Conservation (phyloP, 1,284 basidiomycete genomes). For the Uromyces viciae-fabae region DNA sequence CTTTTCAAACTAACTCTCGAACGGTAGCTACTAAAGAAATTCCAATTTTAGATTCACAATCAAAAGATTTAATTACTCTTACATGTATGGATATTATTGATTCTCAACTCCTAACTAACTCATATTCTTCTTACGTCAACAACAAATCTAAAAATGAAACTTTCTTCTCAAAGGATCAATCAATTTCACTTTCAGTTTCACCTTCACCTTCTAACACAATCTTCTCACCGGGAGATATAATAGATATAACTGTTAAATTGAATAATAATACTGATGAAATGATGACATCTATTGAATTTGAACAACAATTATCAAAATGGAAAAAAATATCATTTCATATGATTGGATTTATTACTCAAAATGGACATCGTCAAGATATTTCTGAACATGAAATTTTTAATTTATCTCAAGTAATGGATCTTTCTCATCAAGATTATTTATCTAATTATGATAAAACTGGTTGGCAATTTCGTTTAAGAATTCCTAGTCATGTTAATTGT, state of each 20-base stretch:
- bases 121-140: background rate
- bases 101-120: background rate
- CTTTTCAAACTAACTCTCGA: slow-evolving; percentile 22
- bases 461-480: slow-evolving; percentile 10
- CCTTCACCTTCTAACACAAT: slow-evolving; percentile 2
- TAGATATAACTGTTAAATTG: slow-evolving; percentile 1
- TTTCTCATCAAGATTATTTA: background rate
- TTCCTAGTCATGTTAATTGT: slow-evolving; percentile 12
- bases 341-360: slow-evolving; percentile 2
- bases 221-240: slow-evolving; percentile 1
- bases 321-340: slow-evolving; percentile 3
- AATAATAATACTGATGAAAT: background rate
- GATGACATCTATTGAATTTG: background rate
- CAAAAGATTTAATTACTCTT: too few relatives aligned
- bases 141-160: background rate
- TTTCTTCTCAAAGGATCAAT: background rate
- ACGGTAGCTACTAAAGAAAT: background rate
- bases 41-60: background rate
- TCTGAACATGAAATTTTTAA: slow-evolving; percentile 16
- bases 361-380: background rate
- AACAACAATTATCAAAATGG: slow-evolving; percentile 23
- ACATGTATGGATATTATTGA: background rate
- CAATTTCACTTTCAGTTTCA: background rate
- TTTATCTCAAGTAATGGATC: background rate
- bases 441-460: background rate